Evolutionary conservation across 768 basidiomycete species (phyloP).

Genomic region (Tricholoma saponaceum): DNA sequence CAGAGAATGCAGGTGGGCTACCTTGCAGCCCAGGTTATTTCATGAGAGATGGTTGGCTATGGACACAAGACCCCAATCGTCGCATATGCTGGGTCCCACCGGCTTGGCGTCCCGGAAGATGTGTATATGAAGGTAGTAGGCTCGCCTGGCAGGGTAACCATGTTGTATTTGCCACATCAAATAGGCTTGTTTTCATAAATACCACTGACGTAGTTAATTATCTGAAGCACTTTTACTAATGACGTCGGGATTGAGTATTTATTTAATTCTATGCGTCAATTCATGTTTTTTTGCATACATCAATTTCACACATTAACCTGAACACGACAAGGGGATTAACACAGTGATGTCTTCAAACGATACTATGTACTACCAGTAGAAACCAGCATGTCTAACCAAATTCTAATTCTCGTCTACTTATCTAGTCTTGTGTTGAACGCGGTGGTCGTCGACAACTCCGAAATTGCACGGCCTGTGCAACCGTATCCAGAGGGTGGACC

Average conservation of each 20-base stretch:
- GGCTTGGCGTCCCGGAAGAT: not conserved
- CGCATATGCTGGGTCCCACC: not conserved
- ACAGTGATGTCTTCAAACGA: too few species aligned
- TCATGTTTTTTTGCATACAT: too few species aligned
- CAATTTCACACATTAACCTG: too few species aligned
- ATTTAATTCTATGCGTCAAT: too few species aligned
- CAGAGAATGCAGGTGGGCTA: not conserved
- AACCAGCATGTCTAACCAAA: too few species aligned
- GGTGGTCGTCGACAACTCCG: conserved; percentile 17
- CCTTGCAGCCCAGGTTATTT: not conserved
- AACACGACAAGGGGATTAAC: too few species aligned
- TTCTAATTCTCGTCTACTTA: too few species aligned
- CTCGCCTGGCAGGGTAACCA: not conserved
- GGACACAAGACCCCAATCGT: not conserved
- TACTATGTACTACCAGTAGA: too few species aligned
- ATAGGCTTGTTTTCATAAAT: not conserved
- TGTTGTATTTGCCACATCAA: not conserved
- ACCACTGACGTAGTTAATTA: not conserved
- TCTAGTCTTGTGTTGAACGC: too few species aligned
- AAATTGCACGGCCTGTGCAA: conserved; percentile 13
- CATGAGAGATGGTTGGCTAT: not conserved
- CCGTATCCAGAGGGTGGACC: conserved; percentile 15
- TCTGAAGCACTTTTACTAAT: not conserved
- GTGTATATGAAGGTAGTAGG: not conserved
- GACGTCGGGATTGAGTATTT: too few species aligned